These are phyloP conservation scores for Leccinum broughii DNA, from an alignment of 768 basidiomycete genomes.

Conservation along the genomic window DNA sequence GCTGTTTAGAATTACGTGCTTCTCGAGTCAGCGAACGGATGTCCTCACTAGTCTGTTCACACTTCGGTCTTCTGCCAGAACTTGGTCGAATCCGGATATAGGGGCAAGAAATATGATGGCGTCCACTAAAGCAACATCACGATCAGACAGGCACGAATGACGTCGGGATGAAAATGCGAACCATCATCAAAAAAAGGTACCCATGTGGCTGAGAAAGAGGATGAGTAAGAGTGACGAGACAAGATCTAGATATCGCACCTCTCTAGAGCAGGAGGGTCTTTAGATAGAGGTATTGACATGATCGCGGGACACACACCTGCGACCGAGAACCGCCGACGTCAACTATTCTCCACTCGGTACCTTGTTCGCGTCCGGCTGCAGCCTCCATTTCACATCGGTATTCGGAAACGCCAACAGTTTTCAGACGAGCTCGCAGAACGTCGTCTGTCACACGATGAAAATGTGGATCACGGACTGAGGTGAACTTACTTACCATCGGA, in stretches of 20 bases:
- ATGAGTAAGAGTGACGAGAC: constrained; percentile 11
- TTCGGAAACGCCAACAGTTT: constrained; percentile 76
- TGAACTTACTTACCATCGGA: constrained; percentile 40
- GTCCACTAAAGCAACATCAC: constrained; percentile 26
- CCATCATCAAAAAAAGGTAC: constrained; percentile 57
- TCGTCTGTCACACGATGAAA: constrained; percentile 40
- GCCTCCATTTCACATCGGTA: constrained; percentile 83
- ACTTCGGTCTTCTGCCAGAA: constrained; percentile 49
- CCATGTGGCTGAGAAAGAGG: constrained; percentile 43
- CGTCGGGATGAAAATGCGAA: constrained; percentile 16
- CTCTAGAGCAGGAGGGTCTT: constrained; percentile 27
- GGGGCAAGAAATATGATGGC: constrained; percentile 63
- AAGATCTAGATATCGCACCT: constrained; percentile 28
- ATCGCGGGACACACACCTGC: constrained; percentile 38
- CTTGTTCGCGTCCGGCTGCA: constrained; percentile 47
- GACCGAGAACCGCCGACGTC: constrained; percentile 55
- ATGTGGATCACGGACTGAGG: neutral
- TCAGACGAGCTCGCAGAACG: constrained; percentile 51
- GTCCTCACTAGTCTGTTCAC: constrained; percentile 49
- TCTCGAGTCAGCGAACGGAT: neutral
- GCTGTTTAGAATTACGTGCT: neutral
- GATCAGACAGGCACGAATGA: neutral
- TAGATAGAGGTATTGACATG: constrained; percentile 1
- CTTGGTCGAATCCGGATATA: constrained; percentile 58
- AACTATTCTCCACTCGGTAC: constrained; percentile 55